Conservation (phyloP, 164 flowering plant genomes). For the Hamamelis virginiana region DNA sequence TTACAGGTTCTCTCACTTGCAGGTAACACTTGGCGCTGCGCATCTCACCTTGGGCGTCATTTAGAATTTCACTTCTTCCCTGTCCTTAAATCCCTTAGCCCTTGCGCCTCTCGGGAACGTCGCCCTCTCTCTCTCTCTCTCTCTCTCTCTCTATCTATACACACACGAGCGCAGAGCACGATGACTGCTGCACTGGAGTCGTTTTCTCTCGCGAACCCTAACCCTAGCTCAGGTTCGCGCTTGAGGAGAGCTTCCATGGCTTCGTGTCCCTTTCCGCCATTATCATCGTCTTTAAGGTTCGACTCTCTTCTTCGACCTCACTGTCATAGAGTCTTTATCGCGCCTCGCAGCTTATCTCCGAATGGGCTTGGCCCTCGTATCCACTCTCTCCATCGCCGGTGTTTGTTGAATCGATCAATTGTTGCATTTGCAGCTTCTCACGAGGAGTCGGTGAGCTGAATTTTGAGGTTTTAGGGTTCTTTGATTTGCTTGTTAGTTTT, state of each 20-base stretch:
- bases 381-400: constrained; percentile 11
- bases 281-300: constrained; percentile 21
- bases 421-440: constrained; percentile 51
- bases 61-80: background rate
- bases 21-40: too few species aligned
- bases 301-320: constrained; percentile 15
- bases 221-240: constrained; percentile 11
- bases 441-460: constrained; percentile 53
- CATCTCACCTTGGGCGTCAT: background rate
- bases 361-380: constrained; percentile 20
- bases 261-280: constrained; percentile 2
- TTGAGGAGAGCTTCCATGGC: constrained; percentile 22
- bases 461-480: background rate
- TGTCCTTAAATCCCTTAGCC: background rate
- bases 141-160: constrained; percentile 1
- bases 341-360: constrained; percentile 6
- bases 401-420: constrained; percentile 17
- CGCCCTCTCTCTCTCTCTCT: constrained; percentile 9
- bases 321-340: constrained; percentile 12
- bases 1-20: background rate
- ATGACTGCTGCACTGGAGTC: constrained; percentile 31
- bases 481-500: background rate
- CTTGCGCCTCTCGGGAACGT: background rate
- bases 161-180: background rate
- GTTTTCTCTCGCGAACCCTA: constrained; percentile 28